phyloP scores from a whole-genome alignment of 2,329 filamentous ascomycete species.

The Apiospora phragmitis region DNA sequence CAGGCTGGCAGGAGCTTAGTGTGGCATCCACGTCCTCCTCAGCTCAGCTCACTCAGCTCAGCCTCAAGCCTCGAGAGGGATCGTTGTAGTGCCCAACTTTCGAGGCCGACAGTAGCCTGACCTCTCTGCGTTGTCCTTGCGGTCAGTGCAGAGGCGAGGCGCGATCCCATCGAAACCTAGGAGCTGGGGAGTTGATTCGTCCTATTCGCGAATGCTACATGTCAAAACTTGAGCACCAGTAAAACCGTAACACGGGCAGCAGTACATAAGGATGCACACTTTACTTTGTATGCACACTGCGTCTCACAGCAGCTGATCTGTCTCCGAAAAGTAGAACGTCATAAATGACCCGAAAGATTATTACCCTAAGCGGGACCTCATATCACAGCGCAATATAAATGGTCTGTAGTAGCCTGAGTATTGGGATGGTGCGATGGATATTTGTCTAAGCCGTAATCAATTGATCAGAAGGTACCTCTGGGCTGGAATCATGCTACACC shows the following conservation, averaged over 20 bases:
- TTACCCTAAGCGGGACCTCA: neutral
- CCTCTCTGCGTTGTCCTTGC: neutral
- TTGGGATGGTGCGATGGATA: neutral
- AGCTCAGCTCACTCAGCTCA: neutral
- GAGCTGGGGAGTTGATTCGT: neutral
- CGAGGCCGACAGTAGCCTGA: neutral
- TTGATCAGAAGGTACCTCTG: neutral
- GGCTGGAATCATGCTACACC: neutral
- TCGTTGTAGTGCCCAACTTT: neutral
- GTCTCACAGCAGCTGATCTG: neutral
- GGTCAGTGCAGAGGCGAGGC: neutral
- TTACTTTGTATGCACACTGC: neutral
- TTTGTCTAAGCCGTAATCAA: neutral
- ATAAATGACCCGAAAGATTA: neutral
- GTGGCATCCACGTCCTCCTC: neutral
- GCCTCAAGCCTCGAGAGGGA: neutral
- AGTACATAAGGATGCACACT: neutral
- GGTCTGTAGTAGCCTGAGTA: neutral
- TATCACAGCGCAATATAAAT: neutral
- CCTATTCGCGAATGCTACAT: too few relatives aligned
- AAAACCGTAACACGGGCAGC: neutral
- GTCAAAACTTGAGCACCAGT: neutral
- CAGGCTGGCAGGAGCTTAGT: too few relatives aligned
- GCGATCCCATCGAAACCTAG: neutral
- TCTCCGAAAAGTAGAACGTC: neutral